A percentile compares a stretch with the other conserved stretches of the same genome.
Evolutionary conservation across 2,329 filamentous ascomycete species (phyloP).

Genomic region (Ceratocystis cubensis): DNA sequence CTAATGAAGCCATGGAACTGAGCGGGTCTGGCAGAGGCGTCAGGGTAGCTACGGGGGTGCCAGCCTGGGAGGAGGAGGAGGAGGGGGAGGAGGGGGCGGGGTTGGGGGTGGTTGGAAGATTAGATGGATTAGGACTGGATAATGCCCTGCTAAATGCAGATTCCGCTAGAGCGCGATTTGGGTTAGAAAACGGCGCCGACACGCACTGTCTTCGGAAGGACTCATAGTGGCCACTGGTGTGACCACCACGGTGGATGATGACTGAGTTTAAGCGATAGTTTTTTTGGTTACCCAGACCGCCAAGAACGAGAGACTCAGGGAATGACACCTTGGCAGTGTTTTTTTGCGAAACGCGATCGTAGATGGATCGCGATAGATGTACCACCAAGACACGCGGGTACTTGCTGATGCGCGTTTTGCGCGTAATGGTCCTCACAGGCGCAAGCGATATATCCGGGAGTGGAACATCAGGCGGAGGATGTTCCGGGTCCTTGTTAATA

Average conservation of each 20-base stretch:
- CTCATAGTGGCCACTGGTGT: conserved; percentile 95
- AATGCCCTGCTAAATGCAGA: conserved; percentile 57
- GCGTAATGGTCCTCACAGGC: conserved; percentile 72
- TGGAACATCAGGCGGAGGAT: conserved; percentile 36
- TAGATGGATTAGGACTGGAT: conserved; percentile 31
- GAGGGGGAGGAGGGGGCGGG: conserved; percentile 30
- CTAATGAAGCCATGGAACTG: conserved; percentile 15
- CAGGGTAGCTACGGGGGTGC: conserved; percentile 30
- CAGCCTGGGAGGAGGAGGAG: conserved; percentile 22
- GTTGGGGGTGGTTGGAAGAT: conserved; percentile 27
- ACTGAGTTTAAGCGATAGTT: conserved; percentile 76
- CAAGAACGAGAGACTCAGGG: conserved; percentile 72
- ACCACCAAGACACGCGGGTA: conserved; percentile 88
- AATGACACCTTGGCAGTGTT: conserved; percentile 92
- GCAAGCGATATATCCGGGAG: conserved; percentile 63
- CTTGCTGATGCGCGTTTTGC: conserved; percentile 71
- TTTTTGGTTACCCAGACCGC: conserved; percentile 62
- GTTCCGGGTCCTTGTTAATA: conserved; percentile 71
- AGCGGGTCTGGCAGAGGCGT: conserved; percentile 38
- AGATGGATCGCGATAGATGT: conserved; percentile 88
- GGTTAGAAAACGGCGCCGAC: conserved; percentile 63
- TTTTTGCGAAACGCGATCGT: conserved; percentile 73
- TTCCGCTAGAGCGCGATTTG: conserved; percentile 63
- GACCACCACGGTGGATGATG: conserved; percentile 88
- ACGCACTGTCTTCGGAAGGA: conserved; percentile 81